phyloP scores from a whole-genome alignment of 225 moss, liverwort and hornwort genomes.

The Anthoceros angustus region DNA sequence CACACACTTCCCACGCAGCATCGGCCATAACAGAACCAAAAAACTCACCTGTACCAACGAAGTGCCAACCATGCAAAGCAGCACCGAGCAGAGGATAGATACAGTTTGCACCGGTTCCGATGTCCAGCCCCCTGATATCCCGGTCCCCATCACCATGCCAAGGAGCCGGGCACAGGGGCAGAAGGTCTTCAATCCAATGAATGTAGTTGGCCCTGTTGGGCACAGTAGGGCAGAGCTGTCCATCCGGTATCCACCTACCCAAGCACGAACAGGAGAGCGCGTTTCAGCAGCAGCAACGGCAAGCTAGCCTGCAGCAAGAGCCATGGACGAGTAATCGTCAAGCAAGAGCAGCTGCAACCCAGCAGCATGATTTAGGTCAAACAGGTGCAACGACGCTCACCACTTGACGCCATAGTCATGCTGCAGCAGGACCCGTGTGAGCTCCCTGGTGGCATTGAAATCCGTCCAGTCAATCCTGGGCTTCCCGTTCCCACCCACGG shows the following conservation, averaged over 20 bases:
- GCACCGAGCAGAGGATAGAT: constrained; percentile 82
- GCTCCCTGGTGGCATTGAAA: constrained; percentile 84
- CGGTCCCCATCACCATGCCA: constrained; percentile 36
- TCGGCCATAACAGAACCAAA: constrained; percentile 1
- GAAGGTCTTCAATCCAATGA: constrained; percentile 89
- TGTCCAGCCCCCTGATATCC: constrained; percentile 60
- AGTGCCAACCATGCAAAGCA: constrained; percentile 65
- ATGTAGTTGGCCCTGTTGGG: constrained; percentile 89
- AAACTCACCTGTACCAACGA: constrained; percentile 70
- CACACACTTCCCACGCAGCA: not conserved
- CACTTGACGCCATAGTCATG: constrained; percentile 78
- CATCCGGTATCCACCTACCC: constrained; percentile 96
- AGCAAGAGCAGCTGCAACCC: no score
- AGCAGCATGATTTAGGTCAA: no score
- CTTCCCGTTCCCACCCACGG: constrained; percentile 31
- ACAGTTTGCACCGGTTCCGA: constrained; percentile 96
- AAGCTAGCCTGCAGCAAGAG: no score
- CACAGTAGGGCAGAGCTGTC: constrained; percentile 94
- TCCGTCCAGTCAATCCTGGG: constrained; percentile 91
- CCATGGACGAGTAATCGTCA: no score
- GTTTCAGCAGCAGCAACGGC: not conserved
- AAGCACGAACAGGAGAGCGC: constrained; percentile 5
- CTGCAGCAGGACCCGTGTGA: constrained; percentile 70
- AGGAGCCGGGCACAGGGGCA: constrained; percentile 52
- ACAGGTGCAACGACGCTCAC: constrained; percentile 19